Base-by-base conservation (phyloP, 1,284 basidiomycete species). In the Cerrena zonata region DNA sequence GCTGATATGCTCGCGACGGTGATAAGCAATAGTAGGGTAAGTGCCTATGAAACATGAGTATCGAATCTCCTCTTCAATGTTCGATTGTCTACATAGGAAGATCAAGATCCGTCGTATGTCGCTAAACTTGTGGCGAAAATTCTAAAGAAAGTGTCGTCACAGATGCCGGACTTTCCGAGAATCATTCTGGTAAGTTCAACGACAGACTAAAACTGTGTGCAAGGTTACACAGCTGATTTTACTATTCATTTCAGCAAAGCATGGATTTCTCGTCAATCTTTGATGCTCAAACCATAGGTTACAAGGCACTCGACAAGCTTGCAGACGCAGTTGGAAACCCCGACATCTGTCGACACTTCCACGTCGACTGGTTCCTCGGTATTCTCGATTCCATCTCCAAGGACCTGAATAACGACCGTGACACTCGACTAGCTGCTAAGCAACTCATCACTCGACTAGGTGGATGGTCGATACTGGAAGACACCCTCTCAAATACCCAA, bases 311-410 rank as follows among this genome's bases (percentile, higher is more conserved):
- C 21, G 61, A 73, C 15, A 75, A 73, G 48, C 69, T 89, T 15
- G 64, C 79, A 15, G 77, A 84, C 55, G 86, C 86, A 1, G 71
- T 76, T 5, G 67, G 82, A 13, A 87, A 86, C 58, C 69, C 75
- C 0, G 80, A 83, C 51, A 74, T 89, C 46, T 79, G 86, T 0
- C 73, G 71, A 23, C 51, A 63, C n/a, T 60, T 77, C 21, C 61
- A 69, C 42, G 64, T 67, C 7, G 62, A 68, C 2, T 59, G 63
- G 45, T 78, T 83, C 50, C 58, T 77, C 4, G 64, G 66, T 5
- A 60, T 66, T 22, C 67, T 86, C 4, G 58, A 61, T 27, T 62
- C 71, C 1, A 56, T 84, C 12, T 67, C 74, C 43, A 63, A 62
- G 19, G 71, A 65, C 46, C 64, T 70, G 5, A 72, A 65, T 12